Evolutionary conservation across 306 rosid genomes (phyloP).

Genomic region (Potentilla sterilis): DNA sequence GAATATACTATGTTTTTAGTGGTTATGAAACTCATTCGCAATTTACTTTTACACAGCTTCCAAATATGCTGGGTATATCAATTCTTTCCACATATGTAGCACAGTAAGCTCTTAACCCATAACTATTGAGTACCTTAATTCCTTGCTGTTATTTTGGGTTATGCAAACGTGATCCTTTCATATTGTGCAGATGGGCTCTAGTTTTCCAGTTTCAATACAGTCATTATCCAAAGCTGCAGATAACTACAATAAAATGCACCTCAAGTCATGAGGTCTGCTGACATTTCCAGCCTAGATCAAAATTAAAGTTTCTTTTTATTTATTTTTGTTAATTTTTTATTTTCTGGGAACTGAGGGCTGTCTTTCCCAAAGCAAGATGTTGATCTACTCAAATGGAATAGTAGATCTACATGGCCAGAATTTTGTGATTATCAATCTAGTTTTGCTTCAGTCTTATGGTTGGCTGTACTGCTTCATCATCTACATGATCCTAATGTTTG

Average conservation of each 20-base stretch:
- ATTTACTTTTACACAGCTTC: constrained; percentile 65
- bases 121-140: constrained; percentile 4
- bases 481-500: background rate
- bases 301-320: background rate
- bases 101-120: constrained; percentile 56
- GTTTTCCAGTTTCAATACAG: constrained; percentile 76
- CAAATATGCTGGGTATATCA: constrained; percentile 90
- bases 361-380: background rate
- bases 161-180: constrained; percentile 17
- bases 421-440: background rate
- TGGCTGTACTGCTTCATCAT: background rate
- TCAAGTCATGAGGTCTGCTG: constrained; percentile 33
- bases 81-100: constrained; percentile 86
- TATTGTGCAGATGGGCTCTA: constrained; percentile 84
- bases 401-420: background rate
- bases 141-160: background rate
- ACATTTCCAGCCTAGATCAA: constrained; percentile 11
- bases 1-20: background rate
- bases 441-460: background rate
- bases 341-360: constrained; percentile 3
- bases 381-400: background rate
- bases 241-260: constrained; percentile 62
- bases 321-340: background rate
- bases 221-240: constrained; percentile 93
- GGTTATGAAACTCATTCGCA: background rate